phyloP scores from a whole-genome alignment of 768 basidiomycete genomes.

The Boletus pseudopeckii region DNA sequence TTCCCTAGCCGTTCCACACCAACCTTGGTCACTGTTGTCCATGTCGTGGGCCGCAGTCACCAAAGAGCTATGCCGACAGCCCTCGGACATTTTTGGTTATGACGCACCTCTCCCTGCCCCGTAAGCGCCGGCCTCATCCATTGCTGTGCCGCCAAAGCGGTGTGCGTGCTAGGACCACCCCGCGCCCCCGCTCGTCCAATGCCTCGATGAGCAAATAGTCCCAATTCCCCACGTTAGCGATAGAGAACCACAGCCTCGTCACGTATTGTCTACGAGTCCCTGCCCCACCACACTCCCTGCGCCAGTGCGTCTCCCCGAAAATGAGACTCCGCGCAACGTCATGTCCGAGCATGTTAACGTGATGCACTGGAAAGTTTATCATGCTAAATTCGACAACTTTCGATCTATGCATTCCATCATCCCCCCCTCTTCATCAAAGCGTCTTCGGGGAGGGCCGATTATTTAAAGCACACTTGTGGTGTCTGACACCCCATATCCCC shows the following conservation, averaged over 20 bases:
- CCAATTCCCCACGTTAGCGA: conserved; percentile 11
- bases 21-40: not conserved
- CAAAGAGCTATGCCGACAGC: conserved; percentile 2
- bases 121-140: not conserved
- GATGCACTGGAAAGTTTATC: conserved; percentile 28
- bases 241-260: conserved; percentile 23
- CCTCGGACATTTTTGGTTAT: not conserved
- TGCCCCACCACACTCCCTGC: conserved; percentile 4
- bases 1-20: not conserved
- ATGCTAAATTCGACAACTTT: conserved; percentile 15
- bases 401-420: conserved; percentile 22
- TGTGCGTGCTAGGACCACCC: conserved; percentile 15
- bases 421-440: conserved; percentile 18
- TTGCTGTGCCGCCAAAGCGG: conserved; percentile 26
- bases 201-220: not conserved
- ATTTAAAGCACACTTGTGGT: conserved; percentile 23
- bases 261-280: conserved; percentile 6
- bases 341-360: conserved; percentile 13
- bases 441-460: conserved; percentile 11
- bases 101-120: not conserved
- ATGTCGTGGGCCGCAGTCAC: not conserved
- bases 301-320: not conserved
- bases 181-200: conserved; percentile 10
- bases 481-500: conserved; percentile 1
- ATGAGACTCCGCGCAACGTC: conserved; percentile 11